These are phyloP conservation scores for Fusarium liriodendri DNA, from an alignment of 2,329 filamentous ascomycete species.

Conservation along the genomic window DNA sequence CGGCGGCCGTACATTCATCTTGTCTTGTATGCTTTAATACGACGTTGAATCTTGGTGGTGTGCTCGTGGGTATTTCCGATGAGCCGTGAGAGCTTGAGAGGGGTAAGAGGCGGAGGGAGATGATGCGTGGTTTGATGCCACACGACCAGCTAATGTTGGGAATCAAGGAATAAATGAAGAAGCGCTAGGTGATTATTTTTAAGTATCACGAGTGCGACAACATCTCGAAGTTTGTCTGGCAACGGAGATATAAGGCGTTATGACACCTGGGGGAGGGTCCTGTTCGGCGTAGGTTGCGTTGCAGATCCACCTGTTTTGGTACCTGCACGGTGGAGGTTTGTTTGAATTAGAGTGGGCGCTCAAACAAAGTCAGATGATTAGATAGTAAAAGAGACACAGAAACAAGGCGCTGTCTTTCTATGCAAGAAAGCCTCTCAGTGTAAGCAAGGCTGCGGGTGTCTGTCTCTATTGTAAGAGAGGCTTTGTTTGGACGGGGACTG, in stretches of 20 bases:
- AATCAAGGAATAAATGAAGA: neutral
- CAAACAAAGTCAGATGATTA: neutral
- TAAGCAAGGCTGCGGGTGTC: slow-evolving; percentile 1
- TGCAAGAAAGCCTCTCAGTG: neutral
- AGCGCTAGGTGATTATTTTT: neutral
- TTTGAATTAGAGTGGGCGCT: slow-evolving; percentile 13
- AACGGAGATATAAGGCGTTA: slow-evolving; percentile 8
- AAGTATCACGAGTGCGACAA: slow-evolving; percentile 14
- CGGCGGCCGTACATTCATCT: slow-evolving; percentile 89
- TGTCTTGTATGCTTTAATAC: slow-evolving; percentile 21
- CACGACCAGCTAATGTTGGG: neutral
- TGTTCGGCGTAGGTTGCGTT: slow-evolving; percentile 27
- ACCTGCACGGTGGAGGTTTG: slow-evolving; percentile 19
- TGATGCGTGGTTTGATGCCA: slow-evolving; percentile 3
- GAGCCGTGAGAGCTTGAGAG: slow-evolving; percentile 17
- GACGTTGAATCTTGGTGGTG: neutral
- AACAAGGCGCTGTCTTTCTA: neutral
- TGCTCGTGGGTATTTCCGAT: slow-evolving; percentile 3
- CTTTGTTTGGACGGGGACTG: slow-evolving; percentile 14
- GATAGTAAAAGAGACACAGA: neutral
- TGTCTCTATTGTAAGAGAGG: slow-evolving; percentile 23
- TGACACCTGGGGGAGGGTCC: slow-evolving; percentile 1
- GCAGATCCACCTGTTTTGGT: slow-evolving; percentile 33
- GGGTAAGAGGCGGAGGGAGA: slow-evolving; percentile 21
- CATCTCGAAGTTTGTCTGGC: slow-evolving; percentile 27